Conservation (phyloP, 306 rosid species). For the Vigna hirtella region DNA sequence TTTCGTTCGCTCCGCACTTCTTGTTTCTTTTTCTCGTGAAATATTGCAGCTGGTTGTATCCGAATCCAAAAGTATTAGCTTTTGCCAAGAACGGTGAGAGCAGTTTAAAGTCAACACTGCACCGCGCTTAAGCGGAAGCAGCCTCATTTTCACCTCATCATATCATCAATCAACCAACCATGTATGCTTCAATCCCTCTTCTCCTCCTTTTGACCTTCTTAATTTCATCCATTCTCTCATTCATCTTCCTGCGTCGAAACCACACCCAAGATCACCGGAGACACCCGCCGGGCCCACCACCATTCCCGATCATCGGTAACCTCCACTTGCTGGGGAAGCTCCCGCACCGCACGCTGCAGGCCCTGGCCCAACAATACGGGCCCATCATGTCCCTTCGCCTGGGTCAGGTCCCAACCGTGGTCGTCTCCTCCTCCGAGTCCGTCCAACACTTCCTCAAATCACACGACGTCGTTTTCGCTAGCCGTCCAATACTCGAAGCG, state of each 20-base stretch:
- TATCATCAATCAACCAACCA: neutral
- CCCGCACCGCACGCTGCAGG: constrained; percentile 39
- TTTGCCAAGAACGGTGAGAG: too few species aligned
- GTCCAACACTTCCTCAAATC: neutral
- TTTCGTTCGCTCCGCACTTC: too few species aligned
- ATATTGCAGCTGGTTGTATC: too few species aligned
- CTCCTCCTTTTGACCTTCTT: too few species aligned
- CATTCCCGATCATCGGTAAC: constrained; percentile 50
- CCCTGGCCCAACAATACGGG: constrained; percentile 20
- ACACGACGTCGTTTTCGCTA: neutral
- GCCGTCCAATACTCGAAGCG: neutral
- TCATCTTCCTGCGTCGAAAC: neutral
- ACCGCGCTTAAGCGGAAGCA: neutral
- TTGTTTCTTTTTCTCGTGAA: too few species aligned
- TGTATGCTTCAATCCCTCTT: neutral
- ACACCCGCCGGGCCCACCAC: constrained; percentile 53
- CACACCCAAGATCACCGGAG: neutral
- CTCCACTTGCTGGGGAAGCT: constrained; percentile 52
- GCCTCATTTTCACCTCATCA: neutral
- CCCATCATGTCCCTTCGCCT: constrained; percentile 3
- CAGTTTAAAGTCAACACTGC: neutral
- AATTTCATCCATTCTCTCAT: neutral
- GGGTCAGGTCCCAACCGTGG: neutral
- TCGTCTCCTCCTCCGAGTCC: neutral
- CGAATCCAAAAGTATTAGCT: too few species aligned